Percentiles rank a stretch among this genome's conserved stretches.
phyloP scores from a whole-genome alignment of 129 eudicot species.

The Arctium minus region DNA sequence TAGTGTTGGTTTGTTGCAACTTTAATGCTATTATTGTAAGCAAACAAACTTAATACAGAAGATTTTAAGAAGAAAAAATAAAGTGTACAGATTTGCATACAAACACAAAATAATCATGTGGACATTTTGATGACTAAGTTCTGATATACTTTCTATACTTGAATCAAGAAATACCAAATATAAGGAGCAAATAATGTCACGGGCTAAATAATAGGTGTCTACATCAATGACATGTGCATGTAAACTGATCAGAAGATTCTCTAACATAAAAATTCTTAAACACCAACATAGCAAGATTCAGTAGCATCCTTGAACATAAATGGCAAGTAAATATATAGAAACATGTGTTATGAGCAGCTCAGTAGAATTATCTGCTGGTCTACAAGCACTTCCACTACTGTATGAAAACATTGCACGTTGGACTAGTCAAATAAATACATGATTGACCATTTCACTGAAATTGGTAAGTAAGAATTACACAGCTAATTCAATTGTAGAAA shows the following conservation, averaged over 20 bases:
- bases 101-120: neutral
- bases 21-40: conserved; percentile 4
- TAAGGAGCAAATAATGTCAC: neutral
- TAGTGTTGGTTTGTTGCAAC: conserved; percentile 14
- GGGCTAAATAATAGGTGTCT: neutral
- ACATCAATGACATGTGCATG: neutral
- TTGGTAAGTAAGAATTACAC: neutral
- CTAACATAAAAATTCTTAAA: neutral
- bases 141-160: neutral
- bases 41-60: conserved; percentile 4
- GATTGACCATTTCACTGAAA: neutral
- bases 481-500: neutral
- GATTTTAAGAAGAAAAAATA: neutral
- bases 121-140: neutral
- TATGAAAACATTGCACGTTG: neutral
- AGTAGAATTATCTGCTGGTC: neutral
- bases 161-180: neutral
- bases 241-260: neutral
- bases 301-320: neutral
- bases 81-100: neutral
- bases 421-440: neutral
- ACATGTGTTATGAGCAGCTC: neutral
- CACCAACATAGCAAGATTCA: neutral
- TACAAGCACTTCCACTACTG: neutral
- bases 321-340: neutral